Base-by-base conservation (phyloP, 2,329 filamentous ascomycete genomes). In the Nemania abortiva region DNA sequence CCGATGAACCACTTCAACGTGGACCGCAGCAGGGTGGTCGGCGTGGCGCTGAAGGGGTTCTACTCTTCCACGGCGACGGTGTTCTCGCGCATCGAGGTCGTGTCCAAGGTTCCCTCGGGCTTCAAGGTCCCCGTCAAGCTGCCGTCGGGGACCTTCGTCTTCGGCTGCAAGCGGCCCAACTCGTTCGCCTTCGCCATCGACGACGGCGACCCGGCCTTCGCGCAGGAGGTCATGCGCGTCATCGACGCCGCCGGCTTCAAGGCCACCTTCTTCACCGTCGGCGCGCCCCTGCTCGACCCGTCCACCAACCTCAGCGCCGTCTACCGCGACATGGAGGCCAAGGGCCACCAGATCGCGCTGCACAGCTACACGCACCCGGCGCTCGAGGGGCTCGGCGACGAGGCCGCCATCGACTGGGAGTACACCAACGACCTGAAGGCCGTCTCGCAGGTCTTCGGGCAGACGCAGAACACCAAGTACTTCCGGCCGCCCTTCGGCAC, bases 111-210 rank as follows among this genome's bases (percentile, higher is more conserved):
- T 1, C 90, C 90, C 1, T 70, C 79, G 0, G 79, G 80, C 20
- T 85, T 87, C 69, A 81, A 76, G 34, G 81, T 91, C 9, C 89
- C 89, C 1, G 79, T 80, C 65, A 92, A 92, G 79, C 80, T 90
- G 34, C 85, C 88, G 0, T 89, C 85, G 1, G 90, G 90, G 6
- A 84, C 84, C 22, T 82, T 92, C 39, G 81, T 90, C 54, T 88
- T 91, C 74, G 83, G 86, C 6, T 92, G 90, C 83, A 90, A 86
- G 72, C 85, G 89, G 20, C 89, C 90, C 55, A 91, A 91, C 80
- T 89, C 87, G 0, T 92, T 92, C 76, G 90, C 90, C 1, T 92
- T 92, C 77, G 90, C 90, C 58, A 92, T 92, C 71, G 90, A 92
- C 76, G 90, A 92, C 77, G 90, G 90, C 24, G 83, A 86, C 59